phyloP scores from a whole-genome alignment of 179 eudicot genomes.

The Silene vulgaris region DNA sequence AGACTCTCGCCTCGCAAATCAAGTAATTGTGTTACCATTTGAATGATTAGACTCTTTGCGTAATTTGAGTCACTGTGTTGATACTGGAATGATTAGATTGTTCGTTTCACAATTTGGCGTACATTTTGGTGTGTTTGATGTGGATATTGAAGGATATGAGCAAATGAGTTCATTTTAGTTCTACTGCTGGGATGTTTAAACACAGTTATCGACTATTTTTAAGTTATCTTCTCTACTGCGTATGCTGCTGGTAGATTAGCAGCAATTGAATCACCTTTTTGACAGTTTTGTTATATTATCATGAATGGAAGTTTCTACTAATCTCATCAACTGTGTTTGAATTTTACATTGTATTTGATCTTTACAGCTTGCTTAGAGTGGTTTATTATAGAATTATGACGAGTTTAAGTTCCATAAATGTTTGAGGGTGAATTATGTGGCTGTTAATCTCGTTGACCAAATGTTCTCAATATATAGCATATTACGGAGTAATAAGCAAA shows the following conservation, averaged over 20 bases:
- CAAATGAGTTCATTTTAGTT: background rate
- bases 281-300: background rate
- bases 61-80: constrained; percentile 4
- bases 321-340: background rate
- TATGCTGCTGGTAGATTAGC: background rate
- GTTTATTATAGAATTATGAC: background rate
- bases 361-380: background rate
- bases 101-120: background rate
- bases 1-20: background rate
- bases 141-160: constrained; percentile 1
- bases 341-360: background rate
- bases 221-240: background rate
- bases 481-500: background rate
- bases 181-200: background rate
- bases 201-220: background rate
- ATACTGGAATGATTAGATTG: background rate
- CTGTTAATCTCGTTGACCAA: background rate
- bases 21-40: background rate
- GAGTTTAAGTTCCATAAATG: background rate
- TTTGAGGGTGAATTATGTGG: background rate
- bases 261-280: background rate
- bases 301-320: background rate
- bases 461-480: background rate
- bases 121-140: background rate
- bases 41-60: background rate